Conservation (phyloP, 768 basidiomycete species). For the Cyclocybe aegerita region DNA sequence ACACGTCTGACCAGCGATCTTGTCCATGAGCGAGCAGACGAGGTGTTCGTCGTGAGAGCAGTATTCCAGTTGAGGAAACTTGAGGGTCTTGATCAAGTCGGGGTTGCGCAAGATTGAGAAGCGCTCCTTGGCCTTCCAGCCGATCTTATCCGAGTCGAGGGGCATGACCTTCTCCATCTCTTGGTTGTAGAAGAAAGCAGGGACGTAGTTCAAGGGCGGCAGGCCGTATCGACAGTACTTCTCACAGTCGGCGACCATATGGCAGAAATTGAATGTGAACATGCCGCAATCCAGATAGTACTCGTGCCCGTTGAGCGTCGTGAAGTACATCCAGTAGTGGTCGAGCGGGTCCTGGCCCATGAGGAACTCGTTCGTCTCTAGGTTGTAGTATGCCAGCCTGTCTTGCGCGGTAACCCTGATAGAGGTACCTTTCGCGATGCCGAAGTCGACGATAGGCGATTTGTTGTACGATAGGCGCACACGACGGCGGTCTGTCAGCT, state of each 20-base stretch:
- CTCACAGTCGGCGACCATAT: conserved; percentile 7
- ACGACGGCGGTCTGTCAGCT: conserved; percentile 20
- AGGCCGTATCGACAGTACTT: conserved; percentile 9
- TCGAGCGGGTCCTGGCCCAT: conserved; percentile 42
- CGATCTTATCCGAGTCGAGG: background rate
- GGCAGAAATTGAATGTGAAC: conserved; percentile 40
- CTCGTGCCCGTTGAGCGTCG: conserved; percentile 38
- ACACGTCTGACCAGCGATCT: conserved; percentile 20
- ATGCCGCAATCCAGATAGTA: conserved; percentile 39
- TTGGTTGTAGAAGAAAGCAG: conserved; percentile 25
- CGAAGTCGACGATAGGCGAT: conserved; percentile 45
- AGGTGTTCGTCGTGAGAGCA: conserved; percentile 4
- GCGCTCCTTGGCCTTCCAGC: conserved; percentile 10
- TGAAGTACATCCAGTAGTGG: conserved; percentile 53
- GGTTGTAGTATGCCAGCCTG: conserved; percentile 32
- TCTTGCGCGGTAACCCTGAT: conserved; percentile 33
- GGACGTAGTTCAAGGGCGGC: conserved; percentile 14
- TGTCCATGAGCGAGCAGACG: conserved; percentile 26
- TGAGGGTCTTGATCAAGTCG: conserved; percentile 16
- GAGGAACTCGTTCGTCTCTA: conserved; percentile 18
- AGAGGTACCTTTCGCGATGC: conserved; percentile 33
- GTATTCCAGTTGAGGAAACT: background rate
- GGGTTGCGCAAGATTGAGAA: conserved; percentile 27
- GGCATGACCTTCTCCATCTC: conserved; percentile 10
- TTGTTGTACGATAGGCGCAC: conserved; percentile 34